phyloP scores from a whole-genome alignment of 768 basidiomycete genomes.

The Auricularia sp. region DNA sequence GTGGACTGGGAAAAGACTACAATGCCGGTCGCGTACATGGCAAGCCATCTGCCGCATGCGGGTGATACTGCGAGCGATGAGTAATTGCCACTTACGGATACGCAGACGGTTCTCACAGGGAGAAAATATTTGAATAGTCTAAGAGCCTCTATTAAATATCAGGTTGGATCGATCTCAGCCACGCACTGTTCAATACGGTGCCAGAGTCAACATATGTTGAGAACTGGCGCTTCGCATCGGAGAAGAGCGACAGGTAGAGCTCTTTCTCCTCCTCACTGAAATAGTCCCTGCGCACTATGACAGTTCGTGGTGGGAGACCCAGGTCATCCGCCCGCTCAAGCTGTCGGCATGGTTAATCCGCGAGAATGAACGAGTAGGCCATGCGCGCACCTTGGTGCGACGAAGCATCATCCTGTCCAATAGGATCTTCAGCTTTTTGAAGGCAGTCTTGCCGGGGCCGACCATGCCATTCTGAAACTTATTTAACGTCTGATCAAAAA shows the following conservation, averaged over 20 bases:
- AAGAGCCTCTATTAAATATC: slow-evolving; percentile 5
- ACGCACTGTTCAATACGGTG: slow-evolving; percentile 84
- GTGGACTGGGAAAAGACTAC: neutral
- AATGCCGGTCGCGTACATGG: slow-evolving; percentile 28
- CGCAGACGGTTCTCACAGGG: slow-evolving; percentile 23
- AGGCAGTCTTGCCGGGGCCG: slow-evolving; percentile 70
- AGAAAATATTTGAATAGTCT: slow-evolving; percentile 87
- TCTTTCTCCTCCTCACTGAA: slow-evolving; percentile 98
- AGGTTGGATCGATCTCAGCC: neutral
- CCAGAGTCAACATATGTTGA: slow-evolving; percentile 81
- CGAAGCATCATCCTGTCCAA: slow-evolving; percentile 94
- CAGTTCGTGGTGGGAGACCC: slow-evolving; percentile 85
- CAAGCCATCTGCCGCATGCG: slow-evolving; percentile 95
- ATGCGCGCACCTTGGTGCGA: slow-evolving; percentile 54
- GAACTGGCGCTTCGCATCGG: slow-evolving; percentile 88
- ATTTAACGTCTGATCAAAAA: neutral
- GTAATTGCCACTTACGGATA: too few relatives aligned
- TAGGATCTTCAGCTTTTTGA: slow-evolving; percentile 85
- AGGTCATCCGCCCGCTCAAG: slow-evolving; percentile 94
- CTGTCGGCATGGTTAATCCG: slow-evolving; percentile 30
- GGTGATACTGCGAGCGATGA: slow-evolving; percentile 38
- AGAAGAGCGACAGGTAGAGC: slow-evolving; percentile 81
- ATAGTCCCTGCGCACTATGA: slow-evolving; percentile 79
- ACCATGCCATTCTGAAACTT: slow-evolving; percentile 49
- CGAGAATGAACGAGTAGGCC: neutral